These are phyloP conservation scores for Penicillium odoratum DNA, from an alignment of 495 filamentous ascomycete genomes.

Conservation along the genomic window DNA sequence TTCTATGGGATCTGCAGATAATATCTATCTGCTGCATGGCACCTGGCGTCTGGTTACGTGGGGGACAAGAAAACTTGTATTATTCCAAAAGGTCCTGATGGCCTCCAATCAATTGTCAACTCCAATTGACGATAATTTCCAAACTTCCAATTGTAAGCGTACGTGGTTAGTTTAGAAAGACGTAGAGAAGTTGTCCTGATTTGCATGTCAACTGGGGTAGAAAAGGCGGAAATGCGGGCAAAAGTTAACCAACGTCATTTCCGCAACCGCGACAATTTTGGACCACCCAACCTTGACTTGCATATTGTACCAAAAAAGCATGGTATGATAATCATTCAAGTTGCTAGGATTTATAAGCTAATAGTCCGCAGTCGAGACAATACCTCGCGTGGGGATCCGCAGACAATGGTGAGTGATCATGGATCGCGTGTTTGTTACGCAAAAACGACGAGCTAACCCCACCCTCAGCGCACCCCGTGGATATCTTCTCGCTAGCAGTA, in stretches of 20 bases:
- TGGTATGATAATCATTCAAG: constrained; percentile 4
- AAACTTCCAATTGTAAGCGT: too few relatives aligned
- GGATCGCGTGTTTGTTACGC: not conserved
- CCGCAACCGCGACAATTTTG: not conserved
- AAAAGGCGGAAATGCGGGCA: constrained; percentile 7
- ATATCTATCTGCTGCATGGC: constrained; percentile 38
- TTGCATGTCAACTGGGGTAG: not conserved
- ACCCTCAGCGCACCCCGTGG: constrained; percentile 74
- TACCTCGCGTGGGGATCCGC: constrained; percentile 89
- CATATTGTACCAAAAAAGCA: not conserved
- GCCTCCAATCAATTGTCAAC: not conserved
- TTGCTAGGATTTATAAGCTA: constrained; percentile 3
- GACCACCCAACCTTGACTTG: not conserved
- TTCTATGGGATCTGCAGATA: constrained; percentile 34
- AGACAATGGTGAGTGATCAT: constrained; percentile 66
- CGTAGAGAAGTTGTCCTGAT: too few relatives aligned
- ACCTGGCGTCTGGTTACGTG: constrained; percentile 43
- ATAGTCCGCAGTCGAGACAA: constrained; percentile 79
- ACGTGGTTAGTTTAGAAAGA: too few relatives aligned
- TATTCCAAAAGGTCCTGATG: not conserved
- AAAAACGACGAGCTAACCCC: constrained; percentile 18
- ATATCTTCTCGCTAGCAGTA: constrained; percentile 88
- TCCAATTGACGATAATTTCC: not conserved
- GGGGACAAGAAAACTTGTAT: constrained; percentile 15
- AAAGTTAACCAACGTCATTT: constrained; percentile 19